Evolutionary conservation across 805 yeast genomes (phyloP), one percentile per base, ranked within the genome.

Genomic region (Ogataea neopini): DNA sequence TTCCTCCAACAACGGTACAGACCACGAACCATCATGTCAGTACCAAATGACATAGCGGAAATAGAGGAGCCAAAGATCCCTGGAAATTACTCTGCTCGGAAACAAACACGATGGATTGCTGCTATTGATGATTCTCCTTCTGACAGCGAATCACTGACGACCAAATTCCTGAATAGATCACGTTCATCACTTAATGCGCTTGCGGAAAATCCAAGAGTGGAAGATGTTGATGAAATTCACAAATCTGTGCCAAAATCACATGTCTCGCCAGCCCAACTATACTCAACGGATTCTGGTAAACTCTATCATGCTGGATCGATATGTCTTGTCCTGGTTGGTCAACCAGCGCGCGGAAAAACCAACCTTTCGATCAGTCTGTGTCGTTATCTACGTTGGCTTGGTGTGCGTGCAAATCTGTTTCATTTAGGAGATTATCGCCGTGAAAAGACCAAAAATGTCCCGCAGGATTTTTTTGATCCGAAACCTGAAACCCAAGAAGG

Each of bases 291-390:
- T 48, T 81, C 91, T 0, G 99, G 99, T 0, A 79, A 89, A 53
- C 74, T 94, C 58, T 94, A 88, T 70, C 98, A 94, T 61, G 98
- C 99, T 4, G 99, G 99, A 3, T 87, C 88, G 59, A 82, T 94
- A 37, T 81, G 96, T 58, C 85, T 94, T 44, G 88, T 86, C 3
- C 75, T 94, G 56, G 92, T 88, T 4, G 99, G 99, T 0, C 74
- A 91, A 50, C 98, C 99, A 2, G 98, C 97, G 1, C 77, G 98
- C 40, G 97, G 98, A 2, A 94, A 94, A 64, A 94, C 99, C 1
- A 89, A 90, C 63, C 74, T 92, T 43, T 86, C 97, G 5, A 97
- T 92, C 33, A 84, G 96, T 11, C 75, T 94, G 53, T 89, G 97
- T 3, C 78, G 99, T 49, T 94, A 91, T 66, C 73, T 95, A 56